Evolutionary conservation across 805 yeast genomes (phyloP).

Genomic region (Wickerhamiella qilinensis): DNA sequence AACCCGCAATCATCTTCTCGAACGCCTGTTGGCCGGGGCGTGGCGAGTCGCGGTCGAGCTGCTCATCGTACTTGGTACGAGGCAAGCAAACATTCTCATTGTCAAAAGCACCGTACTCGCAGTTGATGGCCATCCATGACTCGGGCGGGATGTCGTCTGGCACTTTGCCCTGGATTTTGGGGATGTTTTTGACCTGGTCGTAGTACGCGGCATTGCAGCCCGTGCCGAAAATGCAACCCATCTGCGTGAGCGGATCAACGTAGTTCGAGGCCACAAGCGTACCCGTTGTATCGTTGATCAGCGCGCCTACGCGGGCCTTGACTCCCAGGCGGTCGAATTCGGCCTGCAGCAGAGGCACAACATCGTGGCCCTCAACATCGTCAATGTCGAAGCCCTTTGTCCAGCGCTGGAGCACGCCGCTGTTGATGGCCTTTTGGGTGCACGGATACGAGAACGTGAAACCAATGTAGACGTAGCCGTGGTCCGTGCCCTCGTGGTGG

Average conservation of each 20-base stretch:
- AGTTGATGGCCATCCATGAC: slow-evolving; percentile 85
- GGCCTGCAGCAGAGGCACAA: slow-evolving; percentile 75
- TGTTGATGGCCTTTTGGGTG: slow-evolving; percentile 60
- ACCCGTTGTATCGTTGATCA: slow-evolving; percentile 95
- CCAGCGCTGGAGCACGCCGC: slow-evolving; percentile 87
- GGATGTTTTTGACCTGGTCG: slow-evolving; percentile 55
- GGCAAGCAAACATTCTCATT: slow-evolving; percentile 75
- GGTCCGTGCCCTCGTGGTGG: slow-evolving; percentile 45
- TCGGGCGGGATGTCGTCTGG: slow-evolving; percentile 45
- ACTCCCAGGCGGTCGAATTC: slow-evolving; percentile 48
- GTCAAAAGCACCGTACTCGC: slow-evolving; percentile 97
- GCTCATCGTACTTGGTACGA: slow-evolving; percentile 73
- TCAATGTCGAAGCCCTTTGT: slow-evolving; percentile 93
- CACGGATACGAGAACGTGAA: slow-evolving; percentile 87
- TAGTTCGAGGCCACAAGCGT: slow-evolving; percentile 91
- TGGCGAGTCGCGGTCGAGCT: slow-evolving; percentile 73
- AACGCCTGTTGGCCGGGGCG: slow-evolving; percentile 92
- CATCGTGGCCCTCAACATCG: slow-evolving; percentile 87
- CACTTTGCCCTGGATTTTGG: slow-evolving; percentile 61
- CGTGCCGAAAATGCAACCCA: slow-evolving; percentile 95
- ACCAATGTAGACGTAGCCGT: slow-evolving; percentile 51
- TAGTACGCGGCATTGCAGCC: slow-evolving; percentile 96
- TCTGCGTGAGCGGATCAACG: slow-evolving; percentile 71
- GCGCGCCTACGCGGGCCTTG: slow-evolving; percentile 77
- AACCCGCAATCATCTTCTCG: slow-evolving; percentile 96